Conservation (phyloP, 2,329 filamentous ascomycete genomes). For the Alternaria panax region DNA sequence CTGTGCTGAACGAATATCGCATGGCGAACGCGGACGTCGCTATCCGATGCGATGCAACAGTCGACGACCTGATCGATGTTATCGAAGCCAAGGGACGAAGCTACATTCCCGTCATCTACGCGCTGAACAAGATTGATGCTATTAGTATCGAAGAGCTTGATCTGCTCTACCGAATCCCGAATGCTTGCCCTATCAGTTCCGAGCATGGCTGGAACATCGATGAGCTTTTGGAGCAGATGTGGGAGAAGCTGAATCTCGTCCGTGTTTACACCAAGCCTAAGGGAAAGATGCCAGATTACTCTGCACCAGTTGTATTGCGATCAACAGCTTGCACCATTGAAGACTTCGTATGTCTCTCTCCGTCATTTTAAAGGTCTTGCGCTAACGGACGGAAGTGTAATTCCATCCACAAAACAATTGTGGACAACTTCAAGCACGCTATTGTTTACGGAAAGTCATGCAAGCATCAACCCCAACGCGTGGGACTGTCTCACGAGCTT, state of each 20-base stretch:
- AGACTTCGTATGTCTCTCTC: conserved; percentile 80
- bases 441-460: conserved; percentile 98
- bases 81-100: conserved; percentile 92
- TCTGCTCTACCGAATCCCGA: conserved; percentile 93
- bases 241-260: conserved; percentile 91
- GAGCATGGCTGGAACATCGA: conserved; percentile 97
- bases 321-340: conserved; percentile 86
- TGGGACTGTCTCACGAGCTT: conserved; percentile 88
- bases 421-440: conserved; percentile 93
- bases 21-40: conserved; percentile 97
- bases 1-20: conserved; percentile 95
- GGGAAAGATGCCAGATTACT: conserved; percentile 92
- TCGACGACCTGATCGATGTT: conserved; percentile 96
- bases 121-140: conserved; percentile 98
- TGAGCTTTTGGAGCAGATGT: conserved; percentile 96
- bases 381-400: conserved; percentile 75
- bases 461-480: conserved; percentile 97
- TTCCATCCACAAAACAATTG: conserved; percentile 93
- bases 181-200: conserved; percentile 95
- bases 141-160: conserved; percentile 98
- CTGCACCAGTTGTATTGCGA: conserved; percentile 86
- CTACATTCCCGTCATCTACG: conserved; percentile 99
- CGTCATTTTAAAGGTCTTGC: conserved; percentile 16
- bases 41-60: conserved; percentile 95
- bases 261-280: conserved; percentile 99